Conservation (phyloP, 83 land plant species). For the Picea mariana region DNA sequence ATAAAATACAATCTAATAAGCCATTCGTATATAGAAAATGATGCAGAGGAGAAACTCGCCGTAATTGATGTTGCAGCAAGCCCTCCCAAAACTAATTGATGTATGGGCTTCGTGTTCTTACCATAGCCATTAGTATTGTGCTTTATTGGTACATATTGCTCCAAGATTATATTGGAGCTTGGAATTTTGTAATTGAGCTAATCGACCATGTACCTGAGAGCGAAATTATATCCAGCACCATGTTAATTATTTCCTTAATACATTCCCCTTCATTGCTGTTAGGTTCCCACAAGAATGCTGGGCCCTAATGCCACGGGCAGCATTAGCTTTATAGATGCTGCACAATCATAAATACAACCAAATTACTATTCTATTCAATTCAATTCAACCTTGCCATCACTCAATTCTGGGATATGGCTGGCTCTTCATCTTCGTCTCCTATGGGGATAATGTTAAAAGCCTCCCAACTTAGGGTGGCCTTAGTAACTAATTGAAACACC, state of each 20-base stretch:
- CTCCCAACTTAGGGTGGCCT: no score
- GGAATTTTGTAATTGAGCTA: constrained; percentile 48
- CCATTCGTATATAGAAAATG: no score
- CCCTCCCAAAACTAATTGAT: no score
- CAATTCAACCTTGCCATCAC: background rate
- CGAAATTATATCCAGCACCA: constrained; percentile 68
- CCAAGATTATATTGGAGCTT: constrained; percentile 53
- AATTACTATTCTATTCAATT: background rate
- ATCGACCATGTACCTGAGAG: constrained; percentile 50
- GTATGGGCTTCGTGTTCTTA: constrained; percentile 13
- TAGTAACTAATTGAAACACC: no score
- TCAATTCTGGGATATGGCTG: no score
- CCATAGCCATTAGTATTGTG: constrained; percentile 51
- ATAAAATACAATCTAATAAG: no score
- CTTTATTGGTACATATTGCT: constrained; percentile 63
- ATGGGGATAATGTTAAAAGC: no score
- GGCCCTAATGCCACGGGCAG: constrained; percentile 77
- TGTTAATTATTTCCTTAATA: constrained; percentile 53
- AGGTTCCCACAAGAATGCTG: constrained; percentile 65
- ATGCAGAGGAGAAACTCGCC: no score
- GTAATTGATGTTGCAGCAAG: no score
- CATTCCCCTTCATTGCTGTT: constrained; percentile 56
- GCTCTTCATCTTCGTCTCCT: no score
- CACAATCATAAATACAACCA: background rate
- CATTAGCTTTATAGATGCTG: constrained; percentile 67